Evolutionary conservation across 2,329 filamentous ascomycete species (phyloP).

Genomic region (Ploettnerulaceae sp.): DNA sequence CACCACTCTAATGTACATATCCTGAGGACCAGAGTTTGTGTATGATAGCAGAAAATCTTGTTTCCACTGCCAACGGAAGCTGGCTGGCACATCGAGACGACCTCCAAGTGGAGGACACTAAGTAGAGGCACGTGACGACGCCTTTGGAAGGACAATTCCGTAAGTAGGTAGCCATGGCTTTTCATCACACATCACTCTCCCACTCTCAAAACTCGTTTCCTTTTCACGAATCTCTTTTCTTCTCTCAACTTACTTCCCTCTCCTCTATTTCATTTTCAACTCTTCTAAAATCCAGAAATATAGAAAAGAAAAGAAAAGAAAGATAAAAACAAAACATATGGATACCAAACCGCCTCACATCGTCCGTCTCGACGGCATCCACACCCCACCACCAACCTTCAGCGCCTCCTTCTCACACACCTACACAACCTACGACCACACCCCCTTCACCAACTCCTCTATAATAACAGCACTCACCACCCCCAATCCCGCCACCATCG

Average conservation of each 20-base stretch:
- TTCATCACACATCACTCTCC: neutral
- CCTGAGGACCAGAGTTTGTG: too few relatives aligned
- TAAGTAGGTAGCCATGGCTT: too few relatives aligned
- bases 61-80: too few relatives aligned
- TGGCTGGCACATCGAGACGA: too few relatives aligned
- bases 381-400: constrained; percentile 18
- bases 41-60: too few relatives aligned
- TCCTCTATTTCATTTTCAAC: too few relatives aligned
- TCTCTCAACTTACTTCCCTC: too few relatives aligned
- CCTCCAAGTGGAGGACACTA: constrained; percentile 1
- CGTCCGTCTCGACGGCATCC: constrained; percentile 25
- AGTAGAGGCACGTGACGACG: constrained; percentile 3
- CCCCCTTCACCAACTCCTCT: constrained; percentile 21
- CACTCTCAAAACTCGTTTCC: neutral
- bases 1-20: constrained; percentile 10
- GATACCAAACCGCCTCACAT: constrained; percentile 14
- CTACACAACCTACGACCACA: constrained; percentile 19
- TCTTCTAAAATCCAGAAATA: too few relatives aligned
- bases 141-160: neutral
- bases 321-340: constrained; percentile 7
- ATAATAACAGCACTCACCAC: constrained; percentile 15
- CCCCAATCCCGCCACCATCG: constrained; percentile 27
- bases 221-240: too few relatives aligned
- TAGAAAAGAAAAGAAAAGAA: too few relatives aligned
- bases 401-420: constrained; percentile 20